Evolutionary conservation across 306 rosid genomes (phyloP), one percentile per base, ranked within the genome.

Genomic region (Hippophae gyantsensis): DNA sequence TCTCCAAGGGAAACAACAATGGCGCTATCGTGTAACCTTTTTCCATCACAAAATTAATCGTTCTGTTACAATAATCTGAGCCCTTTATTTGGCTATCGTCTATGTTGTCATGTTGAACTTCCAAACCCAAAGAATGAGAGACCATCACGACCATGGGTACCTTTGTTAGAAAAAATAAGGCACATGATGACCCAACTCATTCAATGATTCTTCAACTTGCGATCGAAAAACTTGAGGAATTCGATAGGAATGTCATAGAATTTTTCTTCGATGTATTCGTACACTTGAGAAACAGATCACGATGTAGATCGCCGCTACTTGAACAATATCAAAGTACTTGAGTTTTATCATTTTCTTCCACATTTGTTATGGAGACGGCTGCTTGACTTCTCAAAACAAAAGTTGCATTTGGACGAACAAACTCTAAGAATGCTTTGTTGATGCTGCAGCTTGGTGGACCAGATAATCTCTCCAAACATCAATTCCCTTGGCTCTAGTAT

Each of bases 241-340:
- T 74, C 68, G 44, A 77, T 61, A 6, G 86, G 83, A 54, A 81
- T 59, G 74, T 72, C 74, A 18, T 65, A 81, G 59, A 81, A 69
- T 67, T 68, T 74, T 9, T 72, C 83, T 62, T 78, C 78, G 13
- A 83, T 78, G 69, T 42, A 71, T 44, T 71, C 74, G 58, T 81
- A 81, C 40, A 32, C 48, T 72, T 2, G 76, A 45, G 72, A 77
- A 66, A 71, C 78, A 74, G 11, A 71, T 47, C 6, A 50, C 5
- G 13, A 45, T 40, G 58, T 78, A 78, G 49, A 72, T 74, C 62
- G 74, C 77, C 43, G 81, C 83, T 59, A 65, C 74, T 71, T 72
- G 76, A 6, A 77, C 74, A 63, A 74, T 74, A 5, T 74, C 76
- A 74, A 81, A 60, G 67, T 81, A 66, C 69, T 77, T 77, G 44